A percentile compares a stretch with the other conserved stretches of the same genome.
phyloP scores from a whole-genome alignment of 2,329 filamentous ascomycete genomes.

The Colletotrichum shisoi region DNA sequence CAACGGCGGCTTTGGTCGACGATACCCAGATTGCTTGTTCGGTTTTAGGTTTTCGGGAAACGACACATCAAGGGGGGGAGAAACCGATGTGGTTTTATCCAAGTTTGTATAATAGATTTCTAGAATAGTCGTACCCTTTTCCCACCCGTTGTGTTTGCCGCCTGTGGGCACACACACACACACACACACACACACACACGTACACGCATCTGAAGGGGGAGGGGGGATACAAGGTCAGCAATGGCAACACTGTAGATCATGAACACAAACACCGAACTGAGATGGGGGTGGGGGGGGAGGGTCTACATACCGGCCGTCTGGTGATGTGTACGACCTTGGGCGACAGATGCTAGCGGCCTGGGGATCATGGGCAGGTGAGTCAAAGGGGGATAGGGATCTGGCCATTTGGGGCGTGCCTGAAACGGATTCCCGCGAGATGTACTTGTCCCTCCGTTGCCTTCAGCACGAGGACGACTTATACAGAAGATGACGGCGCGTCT shows the following conservation, averaged over 20 bases:
- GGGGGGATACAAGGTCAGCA: conserved; percentile 8
- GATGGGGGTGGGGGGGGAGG: too few species aligned
- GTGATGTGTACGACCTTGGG: conserved; percentile 9
- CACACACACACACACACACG: not conserved
- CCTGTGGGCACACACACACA: not conserved
- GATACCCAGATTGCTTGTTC: not conserved
- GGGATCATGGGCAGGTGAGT: not conserved
- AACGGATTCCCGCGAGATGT: not conserved
- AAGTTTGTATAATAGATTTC: conserved; percentile 20
- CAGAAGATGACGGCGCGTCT: not conserved
- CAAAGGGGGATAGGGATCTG: not conserved
- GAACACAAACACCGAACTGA: not conserved
- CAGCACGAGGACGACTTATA: too few species aligned
- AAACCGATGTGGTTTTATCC: not conserved
- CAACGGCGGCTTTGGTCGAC: not conserved
- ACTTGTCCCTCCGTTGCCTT: too few species aligned
- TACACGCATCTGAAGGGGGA: not conserved
- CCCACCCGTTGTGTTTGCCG: conserved; percentile 24
- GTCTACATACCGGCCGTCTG: not conserved
- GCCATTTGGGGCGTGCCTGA: not conserved
- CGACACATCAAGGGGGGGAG: not conserved
- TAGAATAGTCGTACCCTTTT: conserved; percentile 8
- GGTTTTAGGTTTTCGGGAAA: not conserved
- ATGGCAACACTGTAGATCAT: conserved; percentile 11
- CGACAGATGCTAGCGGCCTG: conserved; percentile 4